These are phyloP conservation scores for Galerina marginata DNA, from an alignment of 768 basidiomycete species.

Conservation along the genomic window DNA sequence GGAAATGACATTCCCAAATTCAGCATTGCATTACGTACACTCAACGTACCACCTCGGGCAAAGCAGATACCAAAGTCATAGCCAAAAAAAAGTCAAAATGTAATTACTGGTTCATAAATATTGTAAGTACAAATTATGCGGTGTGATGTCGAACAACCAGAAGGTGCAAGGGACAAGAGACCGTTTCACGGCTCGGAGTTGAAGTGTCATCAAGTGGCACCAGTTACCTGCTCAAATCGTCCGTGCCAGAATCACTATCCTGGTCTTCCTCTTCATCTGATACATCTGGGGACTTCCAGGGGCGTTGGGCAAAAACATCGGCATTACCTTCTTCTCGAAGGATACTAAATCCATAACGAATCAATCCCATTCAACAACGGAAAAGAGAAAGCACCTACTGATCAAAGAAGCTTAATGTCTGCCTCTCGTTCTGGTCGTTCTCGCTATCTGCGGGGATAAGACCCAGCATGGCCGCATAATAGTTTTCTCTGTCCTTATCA, in stretches of 20 bases:
- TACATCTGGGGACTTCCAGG: constrained; percentile 39
- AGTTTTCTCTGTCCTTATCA: constrained; percentile 38
- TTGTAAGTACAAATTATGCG: too few relatives aligned
- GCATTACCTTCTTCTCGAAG: constrained; percentile 59
- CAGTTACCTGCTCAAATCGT: not conserved
- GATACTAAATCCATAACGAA: constrained; percentile 45
- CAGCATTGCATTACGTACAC: constrained; percentile 4
- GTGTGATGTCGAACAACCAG: too few relatives aligned
- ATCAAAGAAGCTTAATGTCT: constrained; percentile 72
- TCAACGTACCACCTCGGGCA: too few relatives aligned
- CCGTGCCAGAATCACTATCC: constrained; percentile 18
- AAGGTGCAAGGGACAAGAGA: not conserved
- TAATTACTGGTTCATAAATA: too few relatives aligned
- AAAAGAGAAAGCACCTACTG: constrained; percentile 50
- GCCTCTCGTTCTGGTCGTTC: constrained; percentile 46
- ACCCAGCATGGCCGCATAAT: constrained; percentile 41
- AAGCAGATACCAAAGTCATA: not conserved
- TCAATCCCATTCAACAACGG: not conserved
- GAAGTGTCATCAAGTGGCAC: not conserved
- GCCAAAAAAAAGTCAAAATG: too few relatives aligned
- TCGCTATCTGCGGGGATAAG: constrained; percentile 23
- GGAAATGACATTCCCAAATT: constrained; percentile 20
- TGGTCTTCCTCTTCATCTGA: constrained; percentile 32
- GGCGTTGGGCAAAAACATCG: constrained; percentile 58
- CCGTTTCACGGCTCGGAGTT: too few relatives aligned